phyloP scores from a whole-genome alignment of 345 rosid species.

The Hibiscus mutabilis region DNA sequence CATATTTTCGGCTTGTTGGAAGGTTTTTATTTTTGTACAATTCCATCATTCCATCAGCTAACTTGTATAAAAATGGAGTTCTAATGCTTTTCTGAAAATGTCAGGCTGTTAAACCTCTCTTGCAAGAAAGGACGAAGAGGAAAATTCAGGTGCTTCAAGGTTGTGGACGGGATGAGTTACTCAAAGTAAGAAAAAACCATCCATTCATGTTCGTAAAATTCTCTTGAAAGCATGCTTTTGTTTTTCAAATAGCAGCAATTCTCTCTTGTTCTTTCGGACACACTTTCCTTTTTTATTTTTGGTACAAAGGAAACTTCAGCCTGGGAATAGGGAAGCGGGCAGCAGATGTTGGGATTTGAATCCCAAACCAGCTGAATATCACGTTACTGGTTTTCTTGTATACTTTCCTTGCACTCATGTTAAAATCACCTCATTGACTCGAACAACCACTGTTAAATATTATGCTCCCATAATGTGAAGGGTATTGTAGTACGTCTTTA shows the following conservation, averaged over 20 bases:
- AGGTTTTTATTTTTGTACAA: constrained; percentile 36
- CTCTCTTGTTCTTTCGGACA: background rate
- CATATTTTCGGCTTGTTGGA: constrained; percentile 87
- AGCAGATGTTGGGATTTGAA: background rate
- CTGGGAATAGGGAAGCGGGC: background rate
- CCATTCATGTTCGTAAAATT: background rate
- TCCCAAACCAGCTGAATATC: background rate
- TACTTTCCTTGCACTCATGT: background rate
- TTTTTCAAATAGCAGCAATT: background rate
- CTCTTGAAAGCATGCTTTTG: background rate
- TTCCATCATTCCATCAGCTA: background rate
- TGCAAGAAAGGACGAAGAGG: constrained; percentile 90
- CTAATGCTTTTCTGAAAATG: constrained; percentile 1
- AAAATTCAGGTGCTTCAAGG: constrained; percentile 92
- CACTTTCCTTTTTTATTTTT: background rate
- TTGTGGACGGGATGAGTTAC: constrained; percentile 71
- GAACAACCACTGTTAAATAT: background rate
- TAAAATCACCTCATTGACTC: background rate
- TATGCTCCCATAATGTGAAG: no score
- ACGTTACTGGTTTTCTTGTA: background rate
- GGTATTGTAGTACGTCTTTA: background rate
- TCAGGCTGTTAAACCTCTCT: constrained; percentile 81
- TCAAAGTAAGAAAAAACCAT: constrained; percentile 48
- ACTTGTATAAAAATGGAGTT: background rate
- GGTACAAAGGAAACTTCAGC: background rate